These are phyloP conservation scores for Dactylellina drechsleri DNA, from an alignment of 2,329 filamentous ascomycete species.

Conservation along the genomic window DNA sequence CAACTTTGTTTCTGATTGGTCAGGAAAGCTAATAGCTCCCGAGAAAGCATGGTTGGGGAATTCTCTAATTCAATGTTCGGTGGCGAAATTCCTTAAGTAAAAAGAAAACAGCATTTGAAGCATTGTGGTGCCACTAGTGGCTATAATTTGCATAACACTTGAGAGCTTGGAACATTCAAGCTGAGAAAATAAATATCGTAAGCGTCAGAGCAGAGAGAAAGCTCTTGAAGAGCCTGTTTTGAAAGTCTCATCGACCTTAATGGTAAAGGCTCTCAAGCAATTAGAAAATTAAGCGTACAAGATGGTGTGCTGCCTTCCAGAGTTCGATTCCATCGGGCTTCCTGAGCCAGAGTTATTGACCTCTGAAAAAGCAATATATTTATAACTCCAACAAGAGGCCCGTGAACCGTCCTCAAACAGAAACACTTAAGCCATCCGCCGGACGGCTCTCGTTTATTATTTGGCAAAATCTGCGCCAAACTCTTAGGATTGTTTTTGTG, in stretches of 20 bases:
- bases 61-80: not conserved
- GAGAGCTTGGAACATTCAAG: slow-evolving; percentile 6
- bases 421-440: slow-evolving; percentile 42
- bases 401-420: slow-evolving; percentile 6
- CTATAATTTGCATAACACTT: slow-evolving; percentile 34
- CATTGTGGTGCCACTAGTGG: slow-evolving; percentile 14
- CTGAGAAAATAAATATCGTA: not conserved
- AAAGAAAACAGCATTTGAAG: slow-evolving; percentile 1
- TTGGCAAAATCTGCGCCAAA: slow-evolving; percentile 32
- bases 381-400: slow-evolving; percentile 23
- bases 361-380: not conserved
- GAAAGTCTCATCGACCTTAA: slow-evolving; percentile 7
- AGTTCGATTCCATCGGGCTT: slow-evolving; percentile 13
- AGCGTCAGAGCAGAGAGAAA: slow-evolving; percentile 4
- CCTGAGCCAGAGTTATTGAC: not conserved
- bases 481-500: slow-evolving; percentile 3
- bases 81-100: slow-evolving; percentile 31
- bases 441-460: slow-evolving; percentile 41
- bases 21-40: not conserved
- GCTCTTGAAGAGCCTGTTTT: slow-evolving; percentile 14
- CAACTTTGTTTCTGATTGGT: not conserved
- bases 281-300: not conserved
- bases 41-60: not conserved
- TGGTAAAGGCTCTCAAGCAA: not conserved
- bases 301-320: slow-evolving; percentile 44